Evolutionary conservation across 2,329 filamentous ascomycete species (phyloP), one percentile per base, ranked within the genome.

Genomic region (Sporothrix schenckii): DNA sequence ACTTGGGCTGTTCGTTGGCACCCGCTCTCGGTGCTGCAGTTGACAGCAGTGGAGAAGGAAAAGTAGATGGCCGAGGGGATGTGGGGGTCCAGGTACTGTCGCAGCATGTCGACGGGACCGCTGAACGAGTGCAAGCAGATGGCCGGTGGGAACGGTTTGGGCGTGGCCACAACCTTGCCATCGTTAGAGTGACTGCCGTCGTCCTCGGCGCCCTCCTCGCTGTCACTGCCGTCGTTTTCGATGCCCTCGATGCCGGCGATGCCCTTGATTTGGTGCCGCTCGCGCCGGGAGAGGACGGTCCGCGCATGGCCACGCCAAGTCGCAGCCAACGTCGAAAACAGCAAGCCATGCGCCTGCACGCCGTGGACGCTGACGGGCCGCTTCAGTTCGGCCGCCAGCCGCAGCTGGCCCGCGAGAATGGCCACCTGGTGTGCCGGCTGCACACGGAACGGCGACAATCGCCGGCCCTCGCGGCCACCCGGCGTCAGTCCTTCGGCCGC

Each of bases 91-190:
- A 93, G 81, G 76, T 97, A 98, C 78, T 93, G 93, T 74, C 87
- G 89, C 50, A 97, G 81, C 44, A 90, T 86, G 70, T 95, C 89
- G 13, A 88, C 83, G 6, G 90, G 86, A 0, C 93, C 94, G 63
- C 92, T 96, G 80, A 93, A 99, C 0, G 94, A 97, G 80, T 99
- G 95, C 71, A 99, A 87, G 77, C 95, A 99, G 77, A 98, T 90
- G 10, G 94, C 84, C 0, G 94, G 93, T 4, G 95, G 94, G 75
- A 91, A 98, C 14, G 0, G 91, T 88, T 0, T 83, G 75, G 24
- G 58, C 3, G 58, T 47, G 10, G 44, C 74, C 2, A 21, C 24
- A 75, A 16, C 21, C 47, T 53, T 39, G 27, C 16, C 27, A 70
- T 66, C 60, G 52, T 73, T 72, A 16, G 76, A 68, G 9, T 72